These are phyloP conservation scores for Ceratocystis albifundus DNA, from an alignment of 2,329 filamentous ascomycete species.

Conservation along the genomic window DNA sequence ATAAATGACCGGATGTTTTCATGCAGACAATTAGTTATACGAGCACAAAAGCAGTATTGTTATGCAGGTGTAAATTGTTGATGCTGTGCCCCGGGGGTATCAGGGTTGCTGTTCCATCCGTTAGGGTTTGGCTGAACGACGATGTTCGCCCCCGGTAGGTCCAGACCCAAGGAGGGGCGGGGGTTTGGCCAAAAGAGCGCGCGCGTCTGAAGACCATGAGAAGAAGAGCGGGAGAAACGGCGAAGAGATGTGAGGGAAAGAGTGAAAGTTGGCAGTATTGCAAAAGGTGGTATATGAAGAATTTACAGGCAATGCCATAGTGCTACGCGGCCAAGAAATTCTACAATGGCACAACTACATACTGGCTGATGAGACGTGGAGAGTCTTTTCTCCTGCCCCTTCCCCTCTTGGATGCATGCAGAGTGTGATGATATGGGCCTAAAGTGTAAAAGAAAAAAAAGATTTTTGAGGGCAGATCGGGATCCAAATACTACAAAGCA, in stretches of 20 bases:
- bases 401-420: background rate
- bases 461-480: too few species aligned
- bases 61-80: slow-evolving; percentile 16
- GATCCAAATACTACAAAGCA: too few species aligned
- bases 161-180: background rate
- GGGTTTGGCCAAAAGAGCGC: background rate
- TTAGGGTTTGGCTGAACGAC: background rate
- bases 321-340: background rate
- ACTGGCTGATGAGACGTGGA: background rate
- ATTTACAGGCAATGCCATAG: background rate
- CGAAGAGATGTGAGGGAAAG: background rate
- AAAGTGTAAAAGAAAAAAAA: too few species aligned
- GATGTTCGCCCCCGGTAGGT: background rate
- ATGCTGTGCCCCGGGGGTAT: slow-evolving; percentile 10
- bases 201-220: background rate
- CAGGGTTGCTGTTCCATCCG: slow-evolving; percentile 4
- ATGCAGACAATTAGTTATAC: slow-evolving; percentile 16
- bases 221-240: background rate
- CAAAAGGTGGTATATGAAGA: background rate
- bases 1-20: background rate
- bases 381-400: background rate
- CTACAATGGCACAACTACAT: background rate
- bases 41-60: slow-evolving; percentile 16
- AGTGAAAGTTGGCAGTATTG: background rate
- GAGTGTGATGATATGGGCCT: too few species aligned